Percentiles rank a stretch among this genome's conserved stretches.
phyloP scores from a whole-genome alignment of 2,329 filamentous ascomycete genomes.

The Parafenestella ontariensis region DNA sequence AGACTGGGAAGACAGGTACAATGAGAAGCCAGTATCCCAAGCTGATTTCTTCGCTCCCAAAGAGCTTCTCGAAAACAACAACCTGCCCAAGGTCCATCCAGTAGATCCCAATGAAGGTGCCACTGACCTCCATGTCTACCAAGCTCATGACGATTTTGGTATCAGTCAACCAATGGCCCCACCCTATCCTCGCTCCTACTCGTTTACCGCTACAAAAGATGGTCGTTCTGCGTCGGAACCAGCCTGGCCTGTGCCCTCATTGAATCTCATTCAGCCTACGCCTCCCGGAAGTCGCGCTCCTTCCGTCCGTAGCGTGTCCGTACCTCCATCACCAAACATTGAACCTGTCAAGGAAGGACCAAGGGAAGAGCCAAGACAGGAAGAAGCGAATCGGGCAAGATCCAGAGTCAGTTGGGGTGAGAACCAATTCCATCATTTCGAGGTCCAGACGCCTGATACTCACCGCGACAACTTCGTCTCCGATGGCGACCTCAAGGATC shows the following conservation, averaged over 20 bases:
- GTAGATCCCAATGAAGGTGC: slow-evolving; percentile 54
- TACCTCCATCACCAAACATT: slow-evolving; percentile 44
- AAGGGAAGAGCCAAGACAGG: slow-evolving; percentile 29
- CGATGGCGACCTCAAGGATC: slow-evolving; percentile 35
- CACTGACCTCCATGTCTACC: slow-evolving; percentile 52
- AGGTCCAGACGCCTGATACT: slow-evolving; percentile 55
- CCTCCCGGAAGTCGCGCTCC: slow-evolving; percentile 60
- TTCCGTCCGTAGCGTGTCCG: slow-evolving; percentile 44
- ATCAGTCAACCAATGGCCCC: slow-evolving; percentile 34
- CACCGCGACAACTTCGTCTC: slow-evolving; percentile 48
- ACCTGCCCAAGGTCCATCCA: slow-evolving; percentile 42
- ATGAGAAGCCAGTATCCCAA: slow-evolving; percentile 47
- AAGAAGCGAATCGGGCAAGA: slow-evolving; percentile 31
- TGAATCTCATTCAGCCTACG: slow-evolving; percentile 65
- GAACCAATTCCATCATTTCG: slow-evolving; percentile 56
- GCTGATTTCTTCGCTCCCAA: slow-evolving; percentile 58
- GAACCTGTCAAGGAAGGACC: slow-evolving; percentile 33
- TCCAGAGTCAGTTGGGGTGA: slow-evolving; percentile 57
- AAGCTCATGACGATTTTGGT: slow-evolving; percentile 49
- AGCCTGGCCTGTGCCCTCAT: slow-evolving; percentile 57
- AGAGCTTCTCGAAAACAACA: slow-evolving; percentile 50
- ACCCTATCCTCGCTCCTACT: slow-evolving; percentile 48
- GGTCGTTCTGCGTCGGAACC: slow-evolving; percentile 43
- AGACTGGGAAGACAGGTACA: slow-evolving; percentile 54
- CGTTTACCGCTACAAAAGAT: slow-evolving; percentile 51